Conservation (phyloP, 2,329 filamentous ascomycete species). For the Exophiala spinifera region DNA sequence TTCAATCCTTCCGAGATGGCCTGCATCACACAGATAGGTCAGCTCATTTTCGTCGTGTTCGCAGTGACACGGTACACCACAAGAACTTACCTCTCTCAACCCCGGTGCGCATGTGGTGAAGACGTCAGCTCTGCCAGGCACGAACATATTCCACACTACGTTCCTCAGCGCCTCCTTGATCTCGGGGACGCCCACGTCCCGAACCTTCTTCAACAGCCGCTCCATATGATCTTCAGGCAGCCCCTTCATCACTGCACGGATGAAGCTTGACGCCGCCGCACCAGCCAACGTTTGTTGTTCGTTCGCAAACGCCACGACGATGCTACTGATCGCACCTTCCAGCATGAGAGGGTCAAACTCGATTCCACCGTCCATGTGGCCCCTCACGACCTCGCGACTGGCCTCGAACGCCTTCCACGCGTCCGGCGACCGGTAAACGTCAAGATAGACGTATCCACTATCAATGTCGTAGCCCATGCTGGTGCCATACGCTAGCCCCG, state of each 20-base stretch:
- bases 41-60: slow-evolving; percentile 18
- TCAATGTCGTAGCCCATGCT: slow-evolving; percentile 75
- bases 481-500: slow-evolving; percentile 87
- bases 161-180: slow-evolving; percentile 71
- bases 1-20: slow-evolving; percentile 72
- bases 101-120: slow-evolving; percentile 84
- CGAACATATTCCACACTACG: slow-evolving; percentile 75
- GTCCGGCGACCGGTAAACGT: slow-evolving; percentile 86
- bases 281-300: slow-evolving; percentile 81
- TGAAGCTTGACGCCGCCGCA: slow-evolving; percentile 79
- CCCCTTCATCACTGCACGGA: slow-evolving; percentile 73
- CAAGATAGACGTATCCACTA: slow-evolving; percentile 76
- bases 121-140: slow-evolving; percentile 74
- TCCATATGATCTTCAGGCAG: slow-evolving; percentile 75
- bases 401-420: slow-evolving; percentile 80
- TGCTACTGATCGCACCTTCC: slow-evolving; percentile 84
- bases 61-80: slow-evolving; percentile 8
- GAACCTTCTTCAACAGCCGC: slow-evolving; percentile 71
- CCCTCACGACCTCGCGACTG: slow-evolving; percentile 69
- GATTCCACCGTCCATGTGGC: slow-evolving; percentile 67
- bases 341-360: slow-evolving; percentile 77
- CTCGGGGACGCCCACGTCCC: slow-evolving; percentile 71
- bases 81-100: slow-evolving; percentile 71
- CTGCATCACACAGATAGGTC: slow-evolving; percentile 45
- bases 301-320: slow-evolving; percentile 82